Evolutionary conservation across 2,329 filamentous ascomycete species (phyloP).

Genomic region (Epichloe elymi): DNA sequence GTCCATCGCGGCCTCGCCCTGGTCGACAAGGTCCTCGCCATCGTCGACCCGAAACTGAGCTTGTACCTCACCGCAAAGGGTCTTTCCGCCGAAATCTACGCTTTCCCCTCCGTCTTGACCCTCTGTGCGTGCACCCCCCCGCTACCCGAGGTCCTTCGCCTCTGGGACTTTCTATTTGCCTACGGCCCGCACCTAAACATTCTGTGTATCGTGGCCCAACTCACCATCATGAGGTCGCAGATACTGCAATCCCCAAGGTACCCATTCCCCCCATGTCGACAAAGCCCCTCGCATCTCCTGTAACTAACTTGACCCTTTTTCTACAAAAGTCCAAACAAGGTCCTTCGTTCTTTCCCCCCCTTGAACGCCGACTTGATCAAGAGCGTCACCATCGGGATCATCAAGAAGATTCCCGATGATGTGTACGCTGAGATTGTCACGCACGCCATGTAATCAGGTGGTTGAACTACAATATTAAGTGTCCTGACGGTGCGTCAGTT

Average conservation of each 20-base stretch:
- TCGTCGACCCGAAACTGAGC: conserved; percentile 81
- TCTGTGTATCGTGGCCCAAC: conserved; percentile 87
- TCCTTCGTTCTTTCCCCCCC: conserved; percentile 78
- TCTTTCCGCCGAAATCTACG: conserved; percentile 87
- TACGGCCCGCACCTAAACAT: conserved; percentile 94
- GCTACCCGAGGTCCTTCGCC: conserved; percentile 75
- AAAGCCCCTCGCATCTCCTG: no score
- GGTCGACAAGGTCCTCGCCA: conserved; percentile 82
- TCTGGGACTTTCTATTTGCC: conserved; percentile 97
- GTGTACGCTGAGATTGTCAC: conserved; percentile 81
- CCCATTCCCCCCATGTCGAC: not conserved
- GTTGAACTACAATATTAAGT: no score
- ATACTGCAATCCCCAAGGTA: conserved; percentile 77
- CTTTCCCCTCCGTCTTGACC: conserved; percentile 88
- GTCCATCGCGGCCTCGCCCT: conserved; percentile 85
- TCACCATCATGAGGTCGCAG: conserved; percentile 75
- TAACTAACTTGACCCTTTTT: conserved; percentile 12
- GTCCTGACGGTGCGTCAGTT: no score
- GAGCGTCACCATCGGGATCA: conserved; percentile 69
- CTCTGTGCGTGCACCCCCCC: conserved; percentile 93
- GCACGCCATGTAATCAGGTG: conserved; percentile 53
- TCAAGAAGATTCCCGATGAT: conserved; percentile 80
- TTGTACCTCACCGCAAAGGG: conserved; percentile 74
- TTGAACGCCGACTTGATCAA: conserved; percentile 77
- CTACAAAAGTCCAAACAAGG: conserved; percentile 67